Conservation (phyloP, 1,139 yeast genomes). For the Saccharomyces hybrid region DNA sequence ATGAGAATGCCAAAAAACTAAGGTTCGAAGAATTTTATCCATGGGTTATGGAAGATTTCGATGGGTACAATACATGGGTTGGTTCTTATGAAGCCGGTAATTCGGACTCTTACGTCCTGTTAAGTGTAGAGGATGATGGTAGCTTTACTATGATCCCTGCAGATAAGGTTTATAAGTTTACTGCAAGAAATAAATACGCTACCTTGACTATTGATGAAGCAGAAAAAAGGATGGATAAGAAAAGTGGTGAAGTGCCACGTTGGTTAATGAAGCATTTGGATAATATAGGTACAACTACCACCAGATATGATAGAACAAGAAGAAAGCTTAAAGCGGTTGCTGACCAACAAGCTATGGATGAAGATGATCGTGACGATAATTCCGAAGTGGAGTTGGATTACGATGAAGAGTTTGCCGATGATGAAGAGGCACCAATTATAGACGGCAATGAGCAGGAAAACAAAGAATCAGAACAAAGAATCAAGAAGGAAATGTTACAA, state of each 20-base stretch:
- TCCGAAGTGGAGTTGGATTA: conserved; percentile 90
- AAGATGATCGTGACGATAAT: conserved; percentile 46
- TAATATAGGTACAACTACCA: conserved; percentile 45
- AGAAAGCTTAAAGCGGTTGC: conserved; percentile 53
- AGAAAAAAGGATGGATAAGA: conserved; percentile 86
- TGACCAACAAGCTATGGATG: conserved; percentile 32
- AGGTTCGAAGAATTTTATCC: conserved; percentile 95
- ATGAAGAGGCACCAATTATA: conserved; percentile 96
- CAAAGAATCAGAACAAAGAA: conserved; percentile 77
- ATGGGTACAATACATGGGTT: conserved; percentile 88
- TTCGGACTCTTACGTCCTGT: conserved; percentile 74
- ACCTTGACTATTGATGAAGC: conserved; percentile 94
- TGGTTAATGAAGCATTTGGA: conserved; percentile 94
- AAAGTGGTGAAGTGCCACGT: conserved; percentile 66
- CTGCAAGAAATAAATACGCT: conserved; percentile 88
- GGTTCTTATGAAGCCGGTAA: conserved; percentile 95
- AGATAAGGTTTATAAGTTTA: conserved; percentile 85
- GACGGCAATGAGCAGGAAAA: conserved; percentile 96
- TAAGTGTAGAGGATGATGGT: conserved; percentile 80
- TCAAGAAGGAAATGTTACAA: conserved; percentile 82
- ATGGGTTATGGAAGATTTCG: conserved; percentile 96
- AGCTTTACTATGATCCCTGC: conserved; percentile 86
- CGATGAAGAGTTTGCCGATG: conserved; percentile 97
- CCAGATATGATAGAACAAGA: conserved; percentile 39
- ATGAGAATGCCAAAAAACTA: conserved; percentile 71